A percentile compares a stretch with the other conserved stretches of the same genome.
Conservation (phyloP, 2,329 filamentous ascomycete genomes). For the Plectosphaerella cucumerina region DNA sequence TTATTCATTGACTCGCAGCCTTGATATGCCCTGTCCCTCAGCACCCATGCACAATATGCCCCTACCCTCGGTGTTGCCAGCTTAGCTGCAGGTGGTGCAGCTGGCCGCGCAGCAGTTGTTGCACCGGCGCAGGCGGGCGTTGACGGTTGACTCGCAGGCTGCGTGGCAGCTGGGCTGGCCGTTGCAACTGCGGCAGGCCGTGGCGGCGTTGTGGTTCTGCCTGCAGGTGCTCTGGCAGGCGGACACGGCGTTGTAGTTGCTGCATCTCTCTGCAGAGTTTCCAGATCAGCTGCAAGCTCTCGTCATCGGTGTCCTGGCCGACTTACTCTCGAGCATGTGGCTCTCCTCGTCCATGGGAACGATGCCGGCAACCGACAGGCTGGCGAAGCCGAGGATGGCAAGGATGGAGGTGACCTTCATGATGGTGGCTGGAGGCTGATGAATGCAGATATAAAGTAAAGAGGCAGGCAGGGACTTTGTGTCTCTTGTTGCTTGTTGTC, state of each 20-base stretch:
- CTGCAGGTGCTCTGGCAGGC: background rate
- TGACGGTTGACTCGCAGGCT: background rate
- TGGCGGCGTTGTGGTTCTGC: background rate
- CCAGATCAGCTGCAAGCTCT: background rate
- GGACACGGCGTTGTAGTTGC: background rate
- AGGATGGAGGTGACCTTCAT: background rate
- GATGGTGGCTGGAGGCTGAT: background rate
- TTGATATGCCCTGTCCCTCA: no score
- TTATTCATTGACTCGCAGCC: no score
- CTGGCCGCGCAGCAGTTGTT: background rate
- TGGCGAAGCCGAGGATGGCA: background rate
- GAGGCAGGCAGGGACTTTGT: background rate
- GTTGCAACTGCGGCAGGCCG: background rate
- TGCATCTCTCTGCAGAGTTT: background rate
- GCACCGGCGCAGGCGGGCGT: background rate
- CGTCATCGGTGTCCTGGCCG: background rate
- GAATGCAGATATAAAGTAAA: background rate
- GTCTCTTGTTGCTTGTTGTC: background rate
- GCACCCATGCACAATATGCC: no score
- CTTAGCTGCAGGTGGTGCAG: constrained; percentile 1
- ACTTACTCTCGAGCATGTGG: background rate
- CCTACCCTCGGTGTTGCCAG: no score
- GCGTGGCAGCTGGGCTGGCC: background rate
- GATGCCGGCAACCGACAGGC: background rate
- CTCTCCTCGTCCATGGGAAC: background rate